Base-by-base conservation (phyloP, 352 stramenopile genomes). In the Phytophthora pseudosyringae region DNA sequence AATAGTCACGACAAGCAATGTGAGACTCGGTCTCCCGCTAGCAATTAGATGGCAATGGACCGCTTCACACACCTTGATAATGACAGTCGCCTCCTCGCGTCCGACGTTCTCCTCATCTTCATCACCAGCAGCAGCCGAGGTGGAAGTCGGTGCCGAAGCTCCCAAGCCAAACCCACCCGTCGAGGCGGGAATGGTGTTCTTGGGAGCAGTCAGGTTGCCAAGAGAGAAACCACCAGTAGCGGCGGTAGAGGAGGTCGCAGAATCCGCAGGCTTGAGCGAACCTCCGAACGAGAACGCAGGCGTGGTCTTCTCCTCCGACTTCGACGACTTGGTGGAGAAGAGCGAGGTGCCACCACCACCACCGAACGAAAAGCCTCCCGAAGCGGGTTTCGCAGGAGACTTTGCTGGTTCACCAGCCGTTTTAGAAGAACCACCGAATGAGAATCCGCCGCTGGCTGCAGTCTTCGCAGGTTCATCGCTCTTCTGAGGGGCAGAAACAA, bases 101-200 rank as follows among this genome's bases (percentile, higher is more conserved):
- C 88, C 88, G 50, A 96, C 70, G 41, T 80, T 91, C 56, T 94
- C 88, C 8, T 95, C 85, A 21, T 93, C 83, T 45, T 93, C 84
- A 18, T 92, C 83, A 2, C 71, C 67, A 4, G 49, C 39, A 40
- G 54, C 47, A 26, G 59, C 41, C 31, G 67, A 59, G 1, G 71
- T 58, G 31, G 71, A 50, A 39, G 62, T 50, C 7, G 73, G 33
- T n/a, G 62, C 44, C 5, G 58, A 60, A 31, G 58, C 35, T 40
- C 65, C 71, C 6, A 82, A 84, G 35, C 64, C 82, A 16, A 81
- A 76, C 3, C 64, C 47, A 28, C 47, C 46, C 40, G 52, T 57
- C 12, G 71, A 52, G n/a, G 65, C 52, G 29, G 65, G 26, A 16
- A 60, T 51, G 7, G 46, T 26, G 39, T 46, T 71, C 28, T 68